Evolutionary conservation across 2,329 filamentous ascomycete genomes (phyloP).

Genomic region (Aspergillus calidoustus): DNA sequence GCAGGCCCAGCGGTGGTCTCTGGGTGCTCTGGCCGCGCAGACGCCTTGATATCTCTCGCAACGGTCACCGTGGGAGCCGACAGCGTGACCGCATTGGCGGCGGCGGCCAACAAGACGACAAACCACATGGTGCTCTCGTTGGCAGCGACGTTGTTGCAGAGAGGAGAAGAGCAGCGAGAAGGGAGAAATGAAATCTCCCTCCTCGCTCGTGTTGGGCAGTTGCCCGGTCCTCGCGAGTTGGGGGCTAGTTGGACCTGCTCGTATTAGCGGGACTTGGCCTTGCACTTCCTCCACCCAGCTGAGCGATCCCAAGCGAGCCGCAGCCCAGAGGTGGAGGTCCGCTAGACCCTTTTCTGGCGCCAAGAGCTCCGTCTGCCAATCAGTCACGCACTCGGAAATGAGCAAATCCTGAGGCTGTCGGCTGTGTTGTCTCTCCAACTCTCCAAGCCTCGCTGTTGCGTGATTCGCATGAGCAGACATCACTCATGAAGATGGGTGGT

Average conservation of each 20-base stretch:
- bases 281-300: neutral
- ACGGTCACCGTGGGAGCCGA: neutral
- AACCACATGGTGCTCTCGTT: neutral
- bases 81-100: neutral
- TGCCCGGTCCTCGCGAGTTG: neutral
- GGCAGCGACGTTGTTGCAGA: neutral
- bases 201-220: neutral
- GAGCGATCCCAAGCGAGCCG: neutral
- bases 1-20: neutral
- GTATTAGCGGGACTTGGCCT: neutral
- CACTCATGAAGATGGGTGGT: too few relatives aligned
- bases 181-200: neutral
- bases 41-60: neutral
- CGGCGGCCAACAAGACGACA: neutral
- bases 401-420: neutral
- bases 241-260: neutral
- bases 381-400: neutral
- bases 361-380: neutral
- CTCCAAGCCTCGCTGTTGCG: neutral
- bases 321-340: neutral
- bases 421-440: neutral
- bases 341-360: neutral
- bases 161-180: neutral
- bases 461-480: neutral
- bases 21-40: neutral